Conservation (phyloP, 306 rosid species). For the Medicago ruthenica region DNA sequence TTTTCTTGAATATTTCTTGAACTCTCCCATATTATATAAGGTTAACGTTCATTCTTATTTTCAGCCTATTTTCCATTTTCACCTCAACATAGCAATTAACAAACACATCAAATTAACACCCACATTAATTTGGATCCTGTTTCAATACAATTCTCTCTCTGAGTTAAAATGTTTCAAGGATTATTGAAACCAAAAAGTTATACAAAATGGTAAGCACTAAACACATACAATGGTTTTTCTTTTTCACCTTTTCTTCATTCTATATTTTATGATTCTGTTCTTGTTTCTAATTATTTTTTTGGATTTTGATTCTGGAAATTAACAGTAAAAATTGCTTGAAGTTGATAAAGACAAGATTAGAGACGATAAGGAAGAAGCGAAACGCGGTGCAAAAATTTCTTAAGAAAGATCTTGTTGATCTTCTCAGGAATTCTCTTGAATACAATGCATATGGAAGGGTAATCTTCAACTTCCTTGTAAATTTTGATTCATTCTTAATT, state of each 20-base stretch:
- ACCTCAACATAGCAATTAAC: too few species aligned
- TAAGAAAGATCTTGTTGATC: constrained; percentile 79
- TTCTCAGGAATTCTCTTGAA: constrained; percentile 62
- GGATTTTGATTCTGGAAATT: constrained; percentile 1
- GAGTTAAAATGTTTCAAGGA: constrained; percentile 59
- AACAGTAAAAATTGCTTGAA: constrained; percentile 71
- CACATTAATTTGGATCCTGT: too few species aligned
- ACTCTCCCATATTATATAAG: background rate
- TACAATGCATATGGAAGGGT: constrained; percentile 86
- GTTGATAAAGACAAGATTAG: constrained; percentile 58
- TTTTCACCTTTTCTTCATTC: background rate
- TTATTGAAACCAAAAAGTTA: constrained; percentile 60
- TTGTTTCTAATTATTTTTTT: constrained; percentile 7
- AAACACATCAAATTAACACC: too few species aligned
- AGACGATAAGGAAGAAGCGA: constrained; percentile 62
- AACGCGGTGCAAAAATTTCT: constrained; percentile 68
- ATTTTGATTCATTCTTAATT: background rate
- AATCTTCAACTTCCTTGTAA: constrained; percentile 9
- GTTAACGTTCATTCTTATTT: too few species aligned
- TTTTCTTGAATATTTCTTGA: background rate
- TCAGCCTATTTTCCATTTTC: too few species aligned
- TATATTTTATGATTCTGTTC: background rate
- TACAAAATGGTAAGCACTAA: constrained; percentile 58
- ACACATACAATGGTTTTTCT: background rate
- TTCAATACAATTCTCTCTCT: too few species aligned